Evolutionary conservation across 768 basidiomycete species (phyloP), one percentile per base, ranked within the genome.

Genomic region (Lactarius psammicola): DNA sequence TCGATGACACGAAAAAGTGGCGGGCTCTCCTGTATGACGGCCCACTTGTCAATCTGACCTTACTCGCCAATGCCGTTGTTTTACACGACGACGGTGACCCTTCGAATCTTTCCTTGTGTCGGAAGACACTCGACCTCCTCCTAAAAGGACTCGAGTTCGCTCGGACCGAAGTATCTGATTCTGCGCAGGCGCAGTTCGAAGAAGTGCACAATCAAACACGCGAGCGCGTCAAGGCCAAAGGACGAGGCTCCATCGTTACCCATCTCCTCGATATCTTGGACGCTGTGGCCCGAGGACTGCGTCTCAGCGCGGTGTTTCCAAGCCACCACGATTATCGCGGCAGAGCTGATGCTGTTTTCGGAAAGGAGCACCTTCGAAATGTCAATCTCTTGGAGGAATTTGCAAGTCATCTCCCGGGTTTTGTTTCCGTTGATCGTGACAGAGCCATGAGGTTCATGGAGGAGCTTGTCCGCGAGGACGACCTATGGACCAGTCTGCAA

Each of bases 11-110:
- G 15, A n/a, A 57, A 1, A 63, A 34, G 61, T 62, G 54, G 62
- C 11, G 11, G 10, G 17, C 46, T 54, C 8, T 63, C 23, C 3
- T 57, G 18, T 36, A 8, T 10, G 62, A 63, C n/a, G 62, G 56
- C 13, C 62, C 62, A 9, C 62, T 63, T 5, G 49, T 63, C 44
- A 63, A 57, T 38, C 40, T 63, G 56, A 11, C 56, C 11, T 33
- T 58, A 23, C 42, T 63, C 6, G 26, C 46, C 26, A 1, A 51
- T 51, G 46, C 56, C 2, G 26, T 58, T 58, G 33, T 51, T 20
- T 58, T 11, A 2, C 34, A 20, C 20, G 33, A 17, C 26, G 15
- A 18, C 13, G 46, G 28, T 26, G 26, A 5, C 8, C 42, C 28
- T 20, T 11, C n/a, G 18, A 30, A 51, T 4, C 46, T 63, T 10